phyloP scores from a whole-genome alignment of 2,329 filamentous ascomycete genomes.

The Botrytis cinerea region DNA sequence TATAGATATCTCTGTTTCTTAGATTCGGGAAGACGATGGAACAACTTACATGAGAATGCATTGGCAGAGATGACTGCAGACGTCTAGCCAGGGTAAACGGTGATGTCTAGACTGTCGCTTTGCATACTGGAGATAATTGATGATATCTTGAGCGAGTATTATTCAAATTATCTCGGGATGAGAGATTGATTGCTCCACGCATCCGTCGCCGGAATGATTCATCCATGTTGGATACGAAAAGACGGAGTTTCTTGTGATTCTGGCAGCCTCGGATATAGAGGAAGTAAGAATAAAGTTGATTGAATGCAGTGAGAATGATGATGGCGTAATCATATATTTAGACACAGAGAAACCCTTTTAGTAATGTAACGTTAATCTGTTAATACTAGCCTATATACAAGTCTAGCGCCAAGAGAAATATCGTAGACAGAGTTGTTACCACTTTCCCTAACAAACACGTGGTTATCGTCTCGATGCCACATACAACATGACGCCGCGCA shows the following conservation, averaged over 20 bases:
- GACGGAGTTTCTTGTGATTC: not conserved
- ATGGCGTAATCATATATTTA: not conserved
- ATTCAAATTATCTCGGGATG: not conserved
- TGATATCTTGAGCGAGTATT: not conserved
- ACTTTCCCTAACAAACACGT: not conserved
- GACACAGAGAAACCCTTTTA: too few species aligned
- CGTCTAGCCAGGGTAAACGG: not conserved
- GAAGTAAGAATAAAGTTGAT: not conserved
- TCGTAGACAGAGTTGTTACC: not conserved
- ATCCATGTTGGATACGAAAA: not conserved
- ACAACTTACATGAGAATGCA: constrained; percentile 1
- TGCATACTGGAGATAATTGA: not conserved
- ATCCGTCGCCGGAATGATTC: not conserved
- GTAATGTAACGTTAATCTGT: not conserved
- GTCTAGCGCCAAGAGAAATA: not conserved
- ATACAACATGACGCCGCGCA: not conserved
- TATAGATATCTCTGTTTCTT: not conserved
- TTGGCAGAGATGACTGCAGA: constrained; percentile 5
- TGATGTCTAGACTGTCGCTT: not conserved
- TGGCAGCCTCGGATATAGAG: not conserved
- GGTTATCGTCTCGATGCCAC: not conserved
- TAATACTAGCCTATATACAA: not conserved
- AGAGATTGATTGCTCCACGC: too few species aligned
- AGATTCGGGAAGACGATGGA: not conserved
- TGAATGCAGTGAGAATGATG: not conserved